phyloP scores from a whole-genome alignment of 1,284 basidiomycete genomes.

The Pseudozyma hubeiensis region DNA sequence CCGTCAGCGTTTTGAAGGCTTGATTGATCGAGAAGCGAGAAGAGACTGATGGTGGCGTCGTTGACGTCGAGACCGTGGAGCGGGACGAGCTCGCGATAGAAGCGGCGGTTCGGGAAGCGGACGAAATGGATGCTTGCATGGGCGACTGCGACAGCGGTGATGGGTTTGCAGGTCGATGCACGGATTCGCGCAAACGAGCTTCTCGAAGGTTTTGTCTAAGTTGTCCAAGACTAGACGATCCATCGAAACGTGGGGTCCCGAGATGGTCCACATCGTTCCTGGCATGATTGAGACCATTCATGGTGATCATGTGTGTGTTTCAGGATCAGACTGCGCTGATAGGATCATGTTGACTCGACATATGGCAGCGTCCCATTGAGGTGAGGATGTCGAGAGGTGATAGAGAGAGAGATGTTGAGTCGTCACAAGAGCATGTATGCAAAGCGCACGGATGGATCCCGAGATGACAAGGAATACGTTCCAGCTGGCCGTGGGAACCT shows the following conservation, averaged over 20 bases:
- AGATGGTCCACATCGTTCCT: not conserved
- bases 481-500: not conserved
- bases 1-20: conserved; percentile 39
- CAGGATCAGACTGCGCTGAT: too few species aligned
- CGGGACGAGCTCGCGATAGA: conserved; percentile 38
- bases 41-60: conserved; percentile 26
- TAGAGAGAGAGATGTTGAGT: conserved; percentile 13
- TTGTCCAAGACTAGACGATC: conserved; percentile 8
- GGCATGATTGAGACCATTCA: conserved; percentile 4
- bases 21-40: conserved; percentile 48
- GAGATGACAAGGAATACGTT: too few species aligned
- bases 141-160: conserved; percentile 48
- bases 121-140: conserved; percentile 45
- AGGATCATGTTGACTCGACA: too few species aligned
- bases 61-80: conserved; percentile 27
- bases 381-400: not conserved
- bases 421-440: too few species aligned
- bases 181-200: conserved; percentile 14
- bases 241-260: not conserved
- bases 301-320: not conserved
- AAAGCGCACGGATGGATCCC: too few species aligned
- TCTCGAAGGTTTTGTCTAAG: conserved; percentile 25
- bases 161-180: conserved; percentile 37
- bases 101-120: conserved; percentile 36
- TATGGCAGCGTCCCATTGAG: not conserved